Conservation (phyloP, 2,329 filamentous ascomycete genomes). For the Aspergillus awamori region DNA sequence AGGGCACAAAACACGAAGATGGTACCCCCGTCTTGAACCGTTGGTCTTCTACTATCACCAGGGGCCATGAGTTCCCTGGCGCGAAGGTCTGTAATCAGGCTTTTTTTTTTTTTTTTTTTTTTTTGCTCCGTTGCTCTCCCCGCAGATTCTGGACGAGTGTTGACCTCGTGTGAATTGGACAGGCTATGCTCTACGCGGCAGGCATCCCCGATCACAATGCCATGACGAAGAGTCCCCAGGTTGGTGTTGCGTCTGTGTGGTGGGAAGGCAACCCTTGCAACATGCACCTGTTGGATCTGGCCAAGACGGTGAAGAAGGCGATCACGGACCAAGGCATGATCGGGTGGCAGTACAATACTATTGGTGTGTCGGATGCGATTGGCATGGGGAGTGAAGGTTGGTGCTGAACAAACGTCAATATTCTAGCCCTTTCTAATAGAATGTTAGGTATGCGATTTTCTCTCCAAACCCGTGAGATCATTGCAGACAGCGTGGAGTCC, state of each 20-base stretch:
- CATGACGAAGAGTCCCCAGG: constrained; percentile 89
- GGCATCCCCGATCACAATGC: constrained; percentile 79
- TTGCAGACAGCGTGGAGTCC: constrained; percentile 91
- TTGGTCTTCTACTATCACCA: constrained; percentile 81
- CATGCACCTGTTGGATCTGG: constrained; percentile 76
- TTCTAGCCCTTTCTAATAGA: constrained; percentile 19
- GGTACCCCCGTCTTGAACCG: constrained; percentile 74
- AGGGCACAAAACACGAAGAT: constrained; percentile 54
- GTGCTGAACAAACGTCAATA: constrained; percentile 20
- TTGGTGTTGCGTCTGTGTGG: constrained; percentile 90
- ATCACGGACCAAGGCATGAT: constrained; percentile 84
- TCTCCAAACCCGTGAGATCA: constrained; percentile 85
- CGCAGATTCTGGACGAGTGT: background rate
- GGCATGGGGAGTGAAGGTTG: constrained; percentile 91
- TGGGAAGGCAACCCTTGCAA: constrained; percentile 99
- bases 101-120: no score
- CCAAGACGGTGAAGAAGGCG: constrained; percentile 81
- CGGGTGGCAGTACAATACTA: constrained; percentile 91
- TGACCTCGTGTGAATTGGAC: constrained; percentile 10
- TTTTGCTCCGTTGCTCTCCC: background rate
- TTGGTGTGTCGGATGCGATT: constrained; percentile 88
- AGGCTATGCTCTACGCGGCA: constrained; percentile 95
- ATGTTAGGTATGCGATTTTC: constrained; percentile 87
- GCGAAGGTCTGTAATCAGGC: constrained; percentile 65
- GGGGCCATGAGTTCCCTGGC: constrained; percentile 85